Base-by-base conservation (phyloP, 2,329 filamentous ascomycete genomes). In the Fusarium setosum region DNA sequence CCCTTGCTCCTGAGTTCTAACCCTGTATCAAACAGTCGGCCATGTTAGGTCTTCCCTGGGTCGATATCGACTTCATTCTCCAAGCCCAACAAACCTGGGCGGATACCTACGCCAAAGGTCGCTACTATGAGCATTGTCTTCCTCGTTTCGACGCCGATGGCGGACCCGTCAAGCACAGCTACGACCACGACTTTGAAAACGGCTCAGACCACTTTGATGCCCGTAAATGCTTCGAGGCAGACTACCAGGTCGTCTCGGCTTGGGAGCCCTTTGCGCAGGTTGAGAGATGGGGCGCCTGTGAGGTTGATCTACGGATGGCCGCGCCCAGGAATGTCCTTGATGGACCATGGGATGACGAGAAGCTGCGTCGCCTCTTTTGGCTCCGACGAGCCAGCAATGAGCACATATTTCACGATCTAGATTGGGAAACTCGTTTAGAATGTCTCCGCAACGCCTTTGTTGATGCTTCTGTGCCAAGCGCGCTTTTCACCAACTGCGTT, bases 61-160 rank as follows among this genome's bases (percentile, higher is more conserved):
- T 77, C 6, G 77, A 74, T n/a, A 73, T 82, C n/a, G 71, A 79
- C 31, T 72, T 84, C 24, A 78, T 86, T 10, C 76, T 84, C 4
- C 76, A 81, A 41, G 83, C 83, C 11, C 80, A 83, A 69, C 78
- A 85, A 49, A 73, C 76, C 4, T 86, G 83, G 82, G 77, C 79
- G 41, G 76, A 80, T 21, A 76, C 70, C 41, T 72, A 80, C 55
- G 79, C 76, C 8, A 73, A 68, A 6, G 67, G 70, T 34, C 73
- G 75, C 12, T 71, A 72, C 60, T 80, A 77, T 54, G 67, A 77
- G 44, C 76, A 82, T 62, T 74, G 72, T 60, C 26, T 70, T 44
- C 66, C 68, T 11, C 59, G 63, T 35, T 21, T 51, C 17, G 56
- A 61, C 62, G 31, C 42, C 13, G 37, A 55, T 5, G 58, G 68